phyloP scores from a whole-genome alignment of 257 asterid species.

The Solanum etuberosum region DNA sequence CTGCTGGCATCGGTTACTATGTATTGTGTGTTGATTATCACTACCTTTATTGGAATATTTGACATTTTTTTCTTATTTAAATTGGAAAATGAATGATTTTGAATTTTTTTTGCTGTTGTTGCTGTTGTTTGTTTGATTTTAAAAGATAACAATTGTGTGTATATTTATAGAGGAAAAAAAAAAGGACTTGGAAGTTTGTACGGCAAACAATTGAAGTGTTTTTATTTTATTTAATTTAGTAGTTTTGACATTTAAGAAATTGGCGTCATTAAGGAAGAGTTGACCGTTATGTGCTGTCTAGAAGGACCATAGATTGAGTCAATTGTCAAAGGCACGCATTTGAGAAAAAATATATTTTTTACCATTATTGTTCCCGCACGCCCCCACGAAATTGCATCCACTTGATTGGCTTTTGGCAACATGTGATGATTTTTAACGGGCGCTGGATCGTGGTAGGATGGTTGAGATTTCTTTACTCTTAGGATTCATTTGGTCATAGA shows the following conservation, averaged over 20 bases:
- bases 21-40: constrained; percentile 35
- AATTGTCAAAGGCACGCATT: constrained; percentile 17
- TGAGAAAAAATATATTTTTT: not conserved
- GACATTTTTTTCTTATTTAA: not conserved
- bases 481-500: too few relatives aligned
- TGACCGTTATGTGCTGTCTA: constrained; percentile 42
- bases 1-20: constrained; percentile 28
- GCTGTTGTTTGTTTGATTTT: not conserved
- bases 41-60: constrained; percentile 22
- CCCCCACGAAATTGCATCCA: constrained; percentile 8
- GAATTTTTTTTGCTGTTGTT: too few relatives aligned
- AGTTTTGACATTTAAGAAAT: not conserved
- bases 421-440: not conserved
- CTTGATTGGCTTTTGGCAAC: not conserved
- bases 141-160: not conserved
- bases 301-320: constrained; percentile 6
- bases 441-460: accelerated
- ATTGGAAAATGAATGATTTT: not conserved
- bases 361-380: not conserved
- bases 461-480: too few relatives aligned
- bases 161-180: not conserved
- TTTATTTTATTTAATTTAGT: not conserved
- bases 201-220: not conserved
- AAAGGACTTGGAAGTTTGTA: not conserved
- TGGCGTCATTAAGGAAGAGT: constrained; percentile 11